These are phyloP conservation scores for Umbelopsis sp. DNA, from an alignment of 371 early-diverging fungal species.

Conservation along the genomic window DNA sequence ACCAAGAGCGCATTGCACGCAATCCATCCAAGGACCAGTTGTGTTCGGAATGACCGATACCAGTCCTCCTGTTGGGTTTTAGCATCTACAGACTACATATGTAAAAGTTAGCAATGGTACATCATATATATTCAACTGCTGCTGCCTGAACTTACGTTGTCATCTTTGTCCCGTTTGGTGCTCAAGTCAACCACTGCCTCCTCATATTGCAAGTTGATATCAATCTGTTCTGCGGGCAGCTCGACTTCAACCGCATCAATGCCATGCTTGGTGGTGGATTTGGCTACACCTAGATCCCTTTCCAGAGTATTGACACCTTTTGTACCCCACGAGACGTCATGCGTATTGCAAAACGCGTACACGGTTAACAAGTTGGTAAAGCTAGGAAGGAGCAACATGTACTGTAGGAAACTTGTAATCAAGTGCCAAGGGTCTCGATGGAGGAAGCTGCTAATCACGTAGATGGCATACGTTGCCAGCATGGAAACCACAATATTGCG, in stretches of 20 bases:
- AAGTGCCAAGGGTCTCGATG: constrained; percentile 66
- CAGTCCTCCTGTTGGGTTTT: constrained; percentile 85
- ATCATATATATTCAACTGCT: not conserved
- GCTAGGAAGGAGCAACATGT: constrained; percentile 64
- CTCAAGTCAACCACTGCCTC: constrained; percentile 63
- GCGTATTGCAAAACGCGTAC: constrained; percentile 74
- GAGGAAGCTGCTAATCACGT: constrained; percentile 53
- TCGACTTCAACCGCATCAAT: constrained; percentile 63
- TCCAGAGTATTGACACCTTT: constrained; percentile 78
- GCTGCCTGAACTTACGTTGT: constrained; percentile 46
- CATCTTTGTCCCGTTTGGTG: constrained; percentile 47
- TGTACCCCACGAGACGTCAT: constrained; percentile 90
- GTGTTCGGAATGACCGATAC: constrained; percentile 86
- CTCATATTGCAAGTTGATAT: constrained; percentile 80
- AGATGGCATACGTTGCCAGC: constrained; percentile 59
- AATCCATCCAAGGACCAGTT: constrained; percentile 77
- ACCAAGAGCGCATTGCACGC: constrained; percentile 80
- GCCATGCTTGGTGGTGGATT: constrained; percentile 53
- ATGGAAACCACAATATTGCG: constrained; percentile 55
- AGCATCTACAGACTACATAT: constrained; percentile 46
- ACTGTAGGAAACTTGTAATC: constrained; percentile 63
- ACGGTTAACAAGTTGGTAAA: constrained; percentile 68
- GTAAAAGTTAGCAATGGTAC: not conserved
- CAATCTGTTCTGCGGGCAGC: constrained; percentile 74
- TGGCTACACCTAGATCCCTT: constrained; percentile 69